phyloP scores from a whole-genome alignment of 2,329 filamentous ascomycete genomes.

The Verticillium alfalfae region DNA sequence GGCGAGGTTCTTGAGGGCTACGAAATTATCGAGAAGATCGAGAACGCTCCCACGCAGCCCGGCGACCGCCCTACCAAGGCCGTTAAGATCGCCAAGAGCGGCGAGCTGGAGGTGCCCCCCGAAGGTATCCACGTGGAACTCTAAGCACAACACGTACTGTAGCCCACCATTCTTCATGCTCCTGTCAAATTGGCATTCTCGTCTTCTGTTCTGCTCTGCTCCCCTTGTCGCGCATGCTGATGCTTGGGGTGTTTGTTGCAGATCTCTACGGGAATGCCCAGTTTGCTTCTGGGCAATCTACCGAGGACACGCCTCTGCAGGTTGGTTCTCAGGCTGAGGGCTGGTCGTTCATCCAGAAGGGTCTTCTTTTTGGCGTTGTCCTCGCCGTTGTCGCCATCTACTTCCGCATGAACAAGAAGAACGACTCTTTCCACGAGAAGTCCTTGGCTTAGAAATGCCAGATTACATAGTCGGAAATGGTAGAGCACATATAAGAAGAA shows the following conservation, averaged over 20 bases:
- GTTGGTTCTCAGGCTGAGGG: constrained; percentile 19
- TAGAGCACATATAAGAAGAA: constrained; percentile 4
- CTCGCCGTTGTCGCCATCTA: constrained; percentile 38
- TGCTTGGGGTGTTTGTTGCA: constrained; percentile 19
- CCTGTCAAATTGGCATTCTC: not conserved
- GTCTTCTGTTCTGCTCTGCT: constrained; percentile 3
- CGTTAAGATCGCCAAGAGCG: constrained; percentile 77
- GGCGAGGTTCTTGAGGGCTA: constrained; percentile 85
- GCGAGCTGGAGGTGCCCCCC: constrained; percentile 74
- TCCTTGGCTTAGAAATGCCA: constrained; percentile 26
- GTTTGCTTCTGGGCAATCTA: constrained; percentile 28
- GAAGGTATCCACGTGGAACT: constrained; percentile 94
- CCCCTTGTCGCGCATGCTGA: constrained; percentile 20
- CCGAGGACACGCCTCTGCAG: constrained; percentile 21
- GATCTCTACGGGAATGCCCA: constrained; percentile 27
- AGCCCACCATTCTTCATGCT: constrained; percentile 4
- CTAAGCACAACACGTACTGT: constrained; percentile 42
- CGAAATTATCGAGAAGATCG: constrained; percentile 73
- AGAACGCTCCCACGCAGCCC: constrained; percentile 59
- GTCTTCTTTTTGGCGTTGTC: constrained; percentile 43
- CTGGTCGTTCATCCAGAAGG: constrained; percentile 42
- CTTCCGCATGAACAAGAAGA: constrained; percentile 32
- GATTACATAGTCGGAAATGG: not conserved
- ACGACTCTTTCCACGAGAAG: constrained; percentile 35
- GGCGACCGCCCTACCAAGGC: constrained; percentile 64